Conservation (phyloP, 2,329 filamentous ascomycete species). For the Exophiala bonariae region DNA sequence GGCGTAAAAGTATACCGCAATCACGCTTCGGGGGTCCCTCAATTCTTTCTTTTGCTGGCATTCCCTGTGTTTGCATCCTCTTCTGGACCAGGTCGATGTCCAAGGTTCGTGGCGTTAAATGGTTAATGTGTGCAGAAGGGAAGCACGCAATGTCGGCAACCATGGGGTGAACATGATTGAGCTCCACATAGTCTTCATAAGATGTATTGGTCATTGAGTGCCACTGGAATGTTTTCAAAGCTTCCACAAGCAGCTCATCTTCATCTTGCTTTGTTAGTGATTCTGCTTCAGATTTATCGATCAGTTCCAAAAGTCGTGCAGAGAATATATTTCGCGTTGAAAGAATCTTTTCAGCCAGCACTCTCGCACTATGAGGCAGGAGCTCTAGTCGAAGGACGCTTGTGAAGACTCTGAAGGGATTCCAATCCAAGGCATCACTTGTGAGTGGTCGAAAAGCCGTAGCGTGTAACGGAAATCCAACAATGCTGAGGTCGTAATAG, state of each 20-base stretch:
- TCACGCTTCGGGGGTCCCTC: constrained; percentile 50
- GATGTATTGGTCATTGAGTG: constrained; percentile 43
- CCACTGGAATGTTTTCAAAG: constrained; percentile 52
- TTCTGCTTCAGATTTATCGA: constrained; percentile 38
- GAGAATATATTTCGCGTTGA: constrained; percentile 45
- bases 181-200: constrained; percentile 41
- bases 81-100: constrained; percentile 49
- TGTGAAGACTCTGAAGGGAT: constrained; percentile 47
- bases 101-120: constrained; percentile 53
- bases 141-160: constrained; percentile 50
- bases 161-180: constrained; percentile 48
- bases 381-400: constrained; percentile 45
- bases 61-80: constrained; percentile 42
- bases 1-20: constrained; percentile 51
- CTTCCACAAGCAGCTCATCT: constrained; percentile 43
- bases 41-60: constrained; percentile 51
- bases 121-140: constrained; percentile 52
- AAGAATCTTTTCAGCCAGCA: constrained; percentile 37
- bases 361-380: constrained; percentile 35
- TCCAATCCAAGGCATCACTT: constrained; percentile 35
- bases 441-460: constrained; percentile 51
- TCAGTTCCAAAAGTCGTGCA: constrained; percentile 36
- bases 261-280: constrained; percentile 32
- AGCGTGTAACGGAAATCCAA: constrained; percentile 52
- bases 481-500: constrained; percentile 53